Evolutionary conservation across 2,329 filamentous ascomycete species (phyloP).

Genomic region (Cladobotryum protrusum): DNA sequence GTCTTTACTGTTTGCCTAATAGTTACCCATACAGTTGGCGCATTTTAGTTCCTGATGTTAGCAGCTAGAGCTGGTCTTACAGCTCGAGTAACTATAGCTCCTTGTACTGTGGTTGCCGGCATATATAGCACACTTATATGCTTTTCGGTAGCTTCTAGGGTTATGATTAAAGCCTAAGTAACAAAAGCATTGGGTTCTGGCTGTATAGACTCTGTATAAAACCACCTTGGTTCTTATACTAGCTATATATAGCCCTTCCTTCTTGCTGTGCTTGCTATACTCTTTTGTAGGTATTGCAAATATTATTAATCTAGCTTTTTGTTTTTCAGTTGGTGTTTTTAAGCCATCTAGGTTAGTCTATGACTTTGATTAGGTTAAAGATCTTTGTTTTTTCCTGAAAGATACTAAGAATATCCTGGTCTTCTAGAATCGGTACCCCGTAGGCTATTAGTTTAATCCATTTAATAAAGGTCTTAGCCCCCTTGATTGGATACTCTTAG

Average conservation of each 20-base stretch:
- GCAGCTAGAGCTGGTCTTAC: too few species aligned
- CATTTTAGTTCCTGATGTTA: background rate
- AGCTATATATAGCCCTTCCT: background rate
- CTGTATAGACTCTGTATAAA: background rate
- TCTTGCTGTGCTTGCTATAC: background rate
- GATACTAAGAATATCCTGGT: background rate
- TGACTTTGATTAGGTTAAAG: background rate
- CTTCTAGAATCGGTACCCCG: background rate
- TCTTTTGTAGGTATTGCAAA: background rate
- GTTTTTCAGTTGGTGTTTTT: background rate
- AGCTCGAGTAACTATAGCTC: background rate
- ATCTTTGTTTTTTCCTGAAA: background rate
- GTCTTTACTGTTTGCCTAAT: too few species aligned
- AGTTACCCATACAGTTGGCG: background rate
- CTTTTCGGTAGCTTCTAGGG: background rate
- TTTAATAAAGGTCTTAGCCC: too few species aligned
- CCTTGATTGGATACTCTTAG: background rate
- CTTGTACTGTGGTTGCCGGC: background rate
- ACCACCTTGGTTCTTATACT: too few species aligned
- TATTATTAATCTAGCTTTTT: too few species aligned
- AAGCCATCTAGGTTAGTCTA: background rate
- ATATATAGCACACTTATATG: background rate
- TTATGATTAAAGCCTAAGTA: background rate
- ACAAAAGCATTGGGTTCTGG: background rate
- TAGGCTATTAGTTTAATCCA: background rate